A percentile compares a stretch with the other conserved stretches of the same genome.
phyloP scores from a whole-genome alignment of 257 asterid species.

The Solanum etuberosum region DNA sequence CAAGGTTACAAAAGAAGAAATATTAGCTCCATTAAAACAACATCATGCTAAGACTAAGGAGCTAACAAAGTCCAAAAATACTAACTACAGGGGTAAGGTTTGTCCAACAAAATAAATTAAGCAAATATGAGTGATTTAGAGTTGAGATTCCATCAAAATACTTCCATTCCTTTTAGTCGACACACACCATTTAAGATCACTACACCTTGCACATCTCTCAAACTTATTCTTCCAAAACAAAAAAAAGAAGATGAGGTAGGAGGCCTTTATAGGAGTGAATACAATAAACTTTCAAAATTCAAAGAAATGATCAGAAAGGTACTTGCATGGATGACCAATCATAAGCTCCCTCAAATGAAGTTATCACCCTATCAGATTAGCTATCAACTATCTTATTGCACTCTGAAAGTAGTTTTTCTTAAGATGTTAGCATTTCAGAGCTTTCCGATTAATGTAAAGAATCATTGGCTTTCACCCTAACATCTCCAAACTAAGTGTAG shows the following conservation, averaged over 20 bases:
- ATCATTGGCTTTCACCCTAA: not conserved
- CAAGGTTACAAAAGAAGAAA: not conserved
- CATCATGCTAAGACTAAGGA: not conserved
- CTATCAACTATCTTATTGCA: not conserved
- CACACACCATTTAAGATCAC: not conserved
- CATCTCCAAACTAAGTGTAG: not conserved
- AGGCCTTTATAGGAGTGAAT: not conserved
- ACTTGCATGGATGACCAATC: not conserved
- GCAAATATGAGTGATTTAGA: not conserved
- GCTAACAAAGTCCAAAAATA: not conserved
- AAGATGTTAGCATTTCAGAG: not conserved
- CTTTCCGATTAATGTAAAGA: not conserved
- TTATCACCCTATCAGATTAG: not conserved
- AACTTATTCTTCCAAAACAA: not conserved
- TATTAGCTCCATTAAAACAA: not conserved
- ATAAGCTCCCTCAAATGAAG: not conserved
- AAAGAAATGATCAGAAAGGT: not conserved
- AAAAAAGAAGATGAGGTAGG: not conserved
- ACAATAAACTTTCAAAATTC: not conserved
- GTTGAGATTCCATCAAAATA: not conserved
- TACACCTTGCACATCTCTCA: not conserved
- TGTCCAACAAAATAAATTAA: not conserved
- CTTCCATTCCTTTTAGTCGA: not conserved
- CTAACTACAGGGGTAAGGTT: not conserved
- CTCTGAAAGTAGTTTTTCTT: not conserved